Percentiles rank a stretch among this genome's conserved stretches.
These are phyloP conservation scores for Russula lepida DNA, from an alignment of 768 basidiomycete genomes.

Conservation along the genomic window DNA sequence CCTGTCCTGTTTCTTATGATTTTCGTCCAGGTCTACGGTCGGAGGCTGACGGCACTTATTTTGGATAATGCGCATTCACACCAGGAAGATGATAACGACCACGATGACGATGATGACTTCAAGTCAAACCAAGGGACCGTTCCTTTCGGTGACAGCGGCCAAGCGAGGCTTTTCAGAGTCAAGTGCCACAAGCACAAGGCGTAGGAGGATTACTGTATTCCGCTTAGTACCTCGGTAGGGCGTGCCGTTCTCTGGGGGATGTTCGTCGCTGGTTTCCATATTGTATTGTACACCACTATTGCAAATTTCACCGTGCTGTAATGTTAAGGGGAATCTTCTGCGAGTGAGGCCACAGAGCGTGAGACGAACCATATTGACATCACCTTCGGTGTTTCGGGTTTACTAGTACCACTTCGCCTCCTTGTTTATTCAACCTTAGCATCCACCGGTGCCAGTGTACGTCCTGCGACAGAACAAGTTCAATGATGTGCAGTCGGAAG, in stretches of 20 bases:
- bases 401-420: too few relatives aligned
- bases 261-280: neutral
- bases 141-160: slow-evolving; percentile 53
- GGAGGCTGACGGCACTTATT: slow-evolving; percentile 59
- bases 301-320: neutral
- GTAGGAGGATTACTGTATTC: neutral
- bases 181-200: slow-evolving; percentile 30
- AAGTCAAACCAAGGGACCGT: slow-evolving; percentile 26
- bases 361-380: too few relatives aligned
- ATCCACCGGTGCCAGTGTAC: too few relatives aligned
- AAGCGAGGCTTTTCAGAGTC: slow-evolving; percentile 40
- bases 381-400: too few relatives aligned
- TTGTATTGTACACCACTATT: neutral
- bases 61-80: slow-evolving; percentile 29
- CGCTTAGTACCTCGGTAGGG: neutral
- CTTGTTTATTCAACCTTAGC: too few relatives aligned
- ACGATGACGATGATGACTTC: slow-evolving; percentile 21
- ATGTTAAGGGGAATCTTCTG: too few relatives aligned
- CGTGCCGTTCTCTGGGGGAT: neutral
- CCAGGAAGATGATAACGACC: neutral
- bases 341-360: too few relatives aligned
- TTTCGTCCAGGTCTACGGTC: slow-evolving; percentile 43
- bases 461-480: too few relatives aligned
- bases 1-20: slow-evolving; percentile 2
- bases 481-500: too few relatives aligned